These are phyloP conservation scores for Rhodamnia rubescens DNA, from an alignment of 345 rosid genomes.

Conservation along the genomic window DNA sequence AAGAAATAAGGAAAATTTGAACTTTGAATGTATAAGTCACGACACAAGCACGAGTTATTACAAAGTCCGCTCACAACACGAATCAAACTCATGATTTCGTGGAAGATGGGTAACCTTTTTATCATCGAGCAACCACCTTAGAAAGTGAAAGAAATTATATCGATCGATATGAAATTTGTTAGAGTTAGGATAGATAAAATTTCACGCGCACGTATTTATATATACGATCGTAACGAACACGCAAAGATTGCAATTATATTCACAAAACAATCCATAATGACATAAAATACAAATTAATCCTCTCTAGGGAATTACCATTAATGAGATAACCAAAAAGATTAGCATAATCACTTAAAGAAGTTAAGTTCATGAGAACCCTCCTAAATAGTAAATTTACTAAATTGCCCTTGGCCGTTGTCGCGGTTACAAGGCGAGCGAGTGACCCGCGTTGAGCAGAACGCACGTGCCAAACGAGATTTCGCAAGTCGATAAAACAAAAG, in stretches of 20 bases:
- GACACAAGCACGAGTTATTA: too few species aligned
- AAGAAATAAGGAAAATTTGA: background rate
- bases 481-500: background rate
- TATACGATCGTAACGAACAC: background rate
- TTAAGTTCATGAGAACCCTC: background rate
- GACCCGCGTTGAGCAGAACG: background rate
- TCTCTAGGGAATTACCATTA: background rate
- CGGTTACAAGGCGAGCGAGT: background rate
- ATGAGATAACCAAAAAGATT: background rate
- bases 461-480: slow-evolving; percentile 7
- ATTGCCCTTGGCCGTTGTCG: background rate
- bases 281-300: background rate
- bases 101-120: too few species aligned
- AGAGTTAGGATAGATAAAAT: rapidly evolving
- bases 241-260: background rate
- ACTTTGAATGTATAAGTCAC: too few species aligned
- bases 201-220: rapidly evolving
- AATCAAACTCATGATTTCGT: too few species aligned
- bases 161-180: rapidly evolving
- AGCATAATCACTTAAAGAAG: background rate
- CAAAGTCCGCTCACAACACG: too few species aligned
- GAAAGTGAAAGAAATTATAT: background rate
- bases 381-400: too few species aligned
- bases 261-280: background rate
- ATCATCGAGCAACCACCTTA: too few species aligned